Percentiles rank a stretch among this genome's conserved stretches.
phyloP scores from a whole-genome alignment of 371 early-diverging fungal genomes.

The Mortierella polycephala region DNA sequence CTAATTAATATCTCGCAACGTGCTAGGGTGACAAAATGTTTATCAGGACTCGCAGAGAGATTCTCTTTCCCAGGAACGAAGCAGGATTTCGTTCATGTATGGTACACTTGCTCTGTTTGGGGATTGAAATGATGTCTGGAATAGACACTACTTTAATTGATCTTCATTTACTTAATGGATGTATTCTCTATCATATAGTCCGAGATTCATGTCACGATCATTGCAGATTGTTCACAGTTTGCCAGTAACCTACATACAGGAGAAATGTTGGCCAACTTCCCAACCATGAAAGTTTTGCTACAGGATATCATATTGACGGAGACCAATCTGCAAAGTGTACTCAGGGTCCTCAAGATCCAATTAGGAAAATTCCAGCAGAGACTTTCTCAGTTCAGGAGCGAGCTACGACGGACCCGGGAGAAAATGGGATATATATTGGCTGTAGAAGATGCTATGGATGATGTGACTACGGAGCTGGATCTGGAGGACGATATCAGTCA shows the following conservation, averaged over 20 bases:
- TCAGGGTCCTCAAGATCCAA: constrained; percentile 63
- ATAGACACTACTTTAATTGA: too few species aligned
- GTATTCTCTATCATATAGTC: constrained; percentile 56
- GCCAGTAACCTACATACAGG: constrained; percentile 70
- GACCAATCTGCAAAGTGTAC: constrained; percentile 59
- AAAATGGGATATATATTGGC: constrained; percentile 63
- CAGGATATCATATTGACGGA: constrained; percentile 69
- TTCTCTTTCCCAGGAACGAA: constrained; percentile 46
- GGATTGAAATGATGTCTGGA: background rate
- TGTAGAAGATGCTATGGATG: constrained; percentile 58
- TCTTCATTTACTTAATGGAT: too few species aligned
- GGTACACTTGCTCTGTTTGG: background rate
- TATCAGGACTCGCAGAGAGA: constrained; percentile 41
- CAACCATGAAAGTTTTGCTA: constrained; percentile 73
- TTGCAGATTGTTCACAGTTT: constrained; percentile 79
- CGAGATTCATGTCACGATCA: constrained; percentile 75
- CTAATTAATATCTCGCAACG: background rate
- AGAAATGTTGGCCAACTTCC: constrained; percentile 67
- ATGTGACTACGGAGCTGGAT: constrained; percentile 47
- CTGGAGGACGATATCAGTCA: constrained; percentile 45
- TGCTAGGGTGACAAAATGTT: constrained; percentile 42
- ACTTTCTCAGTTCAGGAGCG: constrained; percentile 66
- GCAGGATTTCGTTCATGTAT: constrained; percentile 44
- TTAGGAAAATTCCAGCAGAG: constrained; percentile 69
- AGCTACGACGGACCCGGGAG: constrained; percentile 53